Base-by-base conservation (phyloP, 345 rosid genomes). In the Murraya koenigii region DNA sequence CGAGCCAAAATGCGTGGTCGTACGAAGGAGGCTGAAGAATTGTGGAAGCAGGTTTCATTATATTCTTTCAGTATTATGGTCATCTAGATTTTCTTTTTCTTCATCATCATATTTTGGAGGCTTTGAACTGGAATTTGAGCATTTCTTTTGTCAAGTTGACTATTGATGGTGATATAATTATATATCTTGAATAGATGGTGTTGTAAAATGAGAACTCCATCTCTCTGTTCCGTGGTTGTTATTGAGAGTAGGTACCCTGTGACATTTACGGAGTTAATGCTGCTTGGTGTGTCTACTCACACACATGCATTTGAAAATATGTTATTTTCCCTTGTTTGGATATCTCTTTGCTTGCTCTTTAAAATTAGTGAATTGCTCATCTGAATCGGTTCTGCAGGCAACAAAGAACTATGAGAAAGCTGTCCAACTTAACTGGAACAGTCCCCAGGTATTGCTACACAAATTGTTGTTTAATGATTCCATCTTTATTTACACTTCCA, bases 1-100 rank as follows among this genome's bases (percentile, higher is more conserved):
- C 86, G 99, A 82, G 99, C 99, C 69, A 97, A 93, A 89, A 92
- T 92, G 95, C 98, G 98, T 73, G 98, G 99, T 74, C 97, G 97
- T 78, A 97, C 99, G 66, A 97, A 94, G 88, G 98, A 97, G 85
- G 99, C 97, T 74, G 99, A 97, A 88, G 97, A 97, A 88, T 80
- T 94, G 55, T 97, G 99, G 99, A 88, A 90, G 86, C 97, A 91
- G 91, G 99, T 94, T 80, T 66, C 63, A 64, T 10, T 49, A 15
- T 61, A 64, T 77, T 71, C 44, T 73, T 68, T 66, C 79, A 47
- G 64, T 36, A 25, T 47, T 58, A 36, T 52, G 17, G 54, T 71
- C 36, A 22, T 61, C 55, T 69, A 69, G 44, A 33, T 32, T 39
- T 39, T 23, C 23, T 32, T 41, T 5, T 7, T 6, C 14, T 60